phyloP scores from a whole-genome alignment of 106 monocot species.

The Phalaenopsis aphrodite region DNA sequence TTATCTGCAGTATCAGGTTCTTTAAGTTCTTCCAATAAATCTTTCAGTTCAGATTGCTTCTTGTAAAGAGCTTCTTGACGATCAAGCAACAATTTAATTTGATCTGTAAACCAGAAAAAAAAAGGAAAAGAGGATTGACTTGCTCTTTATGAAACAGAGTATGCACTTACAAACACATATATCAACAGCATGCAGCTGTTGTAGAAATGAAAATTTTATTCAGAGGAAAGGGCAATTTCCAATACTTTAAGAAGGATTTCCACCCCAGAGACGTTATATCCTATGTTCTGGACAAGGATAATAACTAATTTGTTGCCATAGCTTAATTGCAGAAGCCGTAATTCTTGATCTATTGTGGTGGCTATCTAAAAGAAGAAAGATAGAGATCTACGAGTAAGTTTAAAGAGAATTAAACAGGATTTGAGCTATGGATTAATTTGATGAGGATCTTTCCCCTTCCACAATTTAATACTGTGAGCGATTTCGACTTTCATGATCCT shows the following conservation, averaged over 20 bases:
- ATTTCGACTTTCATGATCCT: not conserved
- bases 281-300: not conserved
- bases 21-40: slow-evolving; percentile 54
- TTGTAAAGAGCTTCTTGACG: slow-evolving; percentile 66
- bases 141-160: not conserved
- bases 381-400: not conserved
- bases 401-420: not conserved
- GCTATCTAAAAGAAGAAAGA: not conserved
- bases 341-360: not conserved
- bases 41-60: slow-evolving; percentile 60
- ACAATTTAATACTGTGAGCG: not conserved
- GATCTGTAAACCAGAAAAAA: slow-evolving; percentile 34
- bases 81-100: slow-evolving; percentile 75
- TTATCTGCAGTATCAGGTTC: slow-evolving; percentile 16
- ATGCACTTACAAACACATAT: not conserved
- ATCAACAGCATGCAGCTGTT: not conserved
- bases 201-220: not conserved
- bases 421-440: not conserved
- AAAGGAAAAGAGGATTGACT: not conserved
- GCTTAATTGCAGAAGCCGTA: not conserved
- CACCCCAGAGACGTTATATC: not conserved
- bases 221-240: not conserved
- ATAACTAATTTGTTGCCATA: not conserved
- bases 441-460: not conserved
- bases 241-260: not conserved